These are phyloP conservation scores for Candida pseudofarinosa DNA, from an alignment of 805 yeast genomes.

Conservation along the genomic window DNA sequence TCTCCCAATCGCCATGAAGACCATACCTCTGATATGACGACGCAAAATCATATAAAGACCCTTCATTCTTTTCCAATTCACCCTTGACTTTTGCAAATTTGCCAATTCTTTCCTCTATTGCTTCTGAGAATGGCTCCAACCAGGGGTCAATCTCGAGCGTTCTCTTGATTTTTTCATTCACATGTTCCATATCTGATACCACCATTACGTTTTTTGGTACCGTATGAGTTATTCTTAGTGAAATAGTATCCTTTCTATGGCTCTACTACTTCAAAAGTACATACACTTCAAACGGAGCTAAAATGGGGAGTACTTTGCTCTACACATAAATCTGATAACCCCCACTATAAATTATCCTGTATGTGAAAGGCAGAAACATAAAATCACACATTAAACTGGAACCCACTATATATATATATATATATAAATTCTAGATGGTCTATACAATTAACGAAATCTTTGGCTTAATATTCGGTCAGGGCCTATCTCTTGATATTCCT, in stretches of 20 bases:
- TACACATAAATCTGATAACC: neutral
- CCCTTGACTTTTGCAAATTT: constrained; percentile 62
- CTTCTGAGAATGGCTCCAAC: constrained; percentile 73
- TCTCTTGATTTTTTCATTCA: constrained; percentile 37
- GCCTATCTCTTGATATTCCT: constrained; percentile 86
- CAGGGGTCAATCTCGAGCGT: constrained; percentile 80
- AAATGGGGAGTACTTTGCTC: no score
- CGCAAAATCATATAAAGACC: constrained; percentile 60
- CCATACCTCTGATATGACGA: constrained; percentile 76
- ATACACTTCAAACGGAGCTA: no score
- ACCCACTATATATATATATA: neutral
- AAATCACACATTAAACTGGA: neutral
- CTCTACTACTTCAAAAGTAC: no score
- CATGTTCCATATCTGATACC: neutral
- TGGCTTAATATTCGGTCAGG: constrained; percentile 73
- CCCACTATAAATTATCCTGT: neutral
- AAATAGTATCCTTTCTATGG: no score
- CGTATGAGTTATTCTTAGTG: no score
- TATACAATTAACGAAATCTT: constrained; percentile 61
- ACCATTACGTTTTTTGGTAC: neutral
- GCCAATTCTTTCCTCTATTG: constrained; percentile 62
- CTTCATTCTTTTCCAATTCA: constrained; percentile 53
- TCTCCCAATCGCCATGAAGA: constrained; percentile 52
- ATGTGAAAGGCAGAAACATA: neutral
- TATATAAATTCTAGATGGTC: neutral